These are phyloP conservation scores for Chionographis japonica DNA, from an alignment of 106 monocot genomes.

Conservation along the genomic window DNA sequence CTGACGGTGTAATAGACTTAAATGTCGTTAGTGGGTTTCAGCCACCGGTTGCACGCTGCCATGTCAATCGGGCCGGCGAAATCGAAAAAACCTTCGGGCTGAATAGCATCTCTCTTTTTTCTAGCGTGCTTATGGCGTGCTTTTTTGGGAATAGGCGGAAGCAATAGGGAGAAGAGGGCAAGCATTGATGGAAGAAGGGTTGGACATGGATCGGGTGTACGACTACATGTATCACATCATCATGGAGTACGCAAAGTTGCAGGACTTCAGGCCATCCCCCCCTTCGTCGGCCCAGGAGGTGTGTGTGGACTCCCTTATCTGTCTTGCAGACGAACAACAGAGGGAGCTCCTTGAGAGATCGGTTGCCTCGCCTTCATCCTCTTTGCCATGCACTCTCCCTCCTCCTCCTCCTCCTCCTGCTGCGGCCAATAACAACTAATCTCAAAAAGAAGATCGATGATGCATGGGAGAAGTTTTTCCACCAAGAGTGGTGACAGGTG, in stretches of 20 bases:
- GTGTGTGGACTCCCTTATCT: slow-evolving; percentile 37
- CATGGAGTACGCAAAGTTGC: slow-evolving; percentile 49
- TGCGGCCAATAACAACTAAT: too few relatives aligned
- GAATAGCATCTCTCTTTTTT: too few relatives aligned
- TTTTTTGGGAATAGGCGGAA: slow-evolving; percentile 30
- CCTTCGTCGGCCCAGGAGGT: slow-evolving; percentile 42
- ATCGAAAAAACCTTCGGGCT: too few relatives aligned
- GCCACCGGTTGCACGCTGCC: too few relatives aligned
- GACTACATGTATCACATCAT: slow-evolving; percentile 68
- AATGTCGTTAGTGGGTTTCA: too few relatives aligned
- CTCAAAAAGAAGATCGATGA: too few relatives aligned
- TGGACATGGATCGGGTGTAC: slow-evolving; percentile 56
- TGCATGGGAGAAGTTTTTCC: too few relatives aligned
- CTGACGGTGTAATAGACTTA: too few relatives aligned
- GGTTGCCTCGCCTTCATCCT: slow-evolving; percentile 16
- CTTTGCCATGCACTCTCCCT: slow-evolving; percentile 21
- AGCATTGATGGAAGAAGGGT: slow-evolving; percentile 34
- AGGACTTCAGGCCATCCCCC: slow-evolving; percentile 41
- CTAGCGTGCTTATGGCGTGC: too few relatives aligned
- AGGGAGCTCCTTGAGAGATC: slow-evolving; percentile 45
- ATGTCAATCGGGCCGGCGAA: too few relatives aligned
- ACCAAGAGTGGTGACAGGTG: too few relatives aligned
- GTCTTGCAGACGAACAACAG: slow-evolving; percentile 42
- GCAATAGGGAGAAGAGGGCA: slow-evolving; percentile 41
- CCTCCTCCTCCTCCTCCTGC: too few relatives aligned